Evolutionary conservation across 495 filamentous ascomycete genomes (phyloP).

Genomic region (Aspergillus avenaceus): DNA sequence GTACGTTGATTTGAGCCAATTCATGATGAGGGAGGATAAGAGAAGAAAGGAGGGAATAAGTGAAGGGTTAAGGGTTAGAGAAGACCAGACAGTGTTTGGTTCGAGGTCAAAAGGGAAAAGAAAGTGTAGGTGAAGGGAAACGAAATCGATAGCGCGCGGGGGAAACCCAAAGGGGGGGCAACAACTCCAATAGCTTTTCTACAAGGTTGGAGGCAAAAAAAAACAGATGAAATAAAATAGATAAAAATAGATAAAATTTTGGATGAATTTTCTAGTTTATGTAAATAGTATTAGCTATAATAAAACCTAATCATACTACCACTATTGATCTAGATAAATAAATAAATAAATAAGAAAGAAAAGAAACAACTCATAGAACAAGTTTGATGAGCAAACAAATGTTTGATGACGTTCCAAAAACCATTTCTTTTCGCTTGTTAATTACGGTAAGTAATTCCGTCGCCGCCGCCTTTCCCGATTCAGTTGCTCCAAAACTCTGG

Average conservation of each 20-base stretch:
- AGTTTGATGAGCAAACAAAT: too few species aligned
- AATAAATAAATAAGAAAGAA: too few species aligned
- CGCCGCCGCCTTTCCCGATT: conserved; percentile 5
- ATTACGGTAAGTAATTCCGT: conserved; percentile 14
- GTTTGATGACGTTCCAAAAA: conserved; percentile 14
- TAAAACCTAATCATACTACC: too few species aligned
- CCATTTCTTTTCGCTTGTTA: conserved; percentile 3
- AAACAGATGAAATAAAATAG: too few species aligned
- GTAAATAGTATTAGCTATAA: too few species aligned
- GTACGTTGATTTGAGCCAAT: conserved; percentile 73
- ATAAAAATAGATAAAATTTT: too few species aligned
- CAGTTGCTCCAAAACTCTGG: not conserved
- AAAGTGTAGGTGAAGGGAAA: conserved; percentile 3
- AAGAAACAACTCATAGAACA: too few species aligned
- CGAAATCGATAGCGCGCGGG: conserved; percentile 34
- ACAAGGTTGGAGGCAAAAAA: too few species aligned
- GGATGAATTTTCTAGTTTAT: too few species aligned
- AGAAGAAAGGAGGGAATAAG: conserved; percentile 18
- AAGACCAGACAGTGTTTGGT: conserved; percentile 6
- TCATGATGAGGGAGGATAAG: conserved; percentile 40
- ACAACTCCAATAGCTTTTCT: not conserved
- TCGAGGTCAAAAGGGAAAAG: too few species aligned
- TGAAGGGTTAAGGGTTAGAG: conserved; percentile 20
- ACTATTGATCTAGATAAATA: too few species aligned
- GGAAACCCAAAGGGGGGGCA: not conserved